These are phyloP conservation scores for Domatiomyces catenatus DNA, from an alignment of 2,329 filamentous ascomycete genomes.

Conservation along the genomic window DNA sequence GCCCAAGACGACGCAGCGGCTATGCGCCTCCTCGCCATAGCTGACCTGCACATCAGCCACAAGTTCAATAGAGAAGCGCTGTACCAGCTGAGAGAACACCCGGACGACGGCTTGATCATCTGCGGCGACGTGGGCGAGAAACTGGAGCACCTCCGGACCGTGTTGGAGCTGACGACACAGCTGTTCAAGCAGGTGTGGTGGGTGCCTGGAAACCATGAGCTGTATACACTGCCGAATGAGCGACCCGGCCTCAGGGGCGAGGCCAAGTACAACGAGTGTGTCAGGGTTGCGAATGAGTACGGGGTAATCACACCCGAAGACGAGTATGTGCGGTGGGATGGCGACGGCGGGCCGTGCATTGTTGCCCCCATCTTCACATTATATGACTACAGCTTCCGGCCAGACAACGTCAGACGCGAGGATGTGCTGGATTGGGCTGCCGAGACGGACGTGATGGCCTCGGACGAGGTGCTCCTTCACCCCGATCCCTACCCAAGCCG, in stretches of 20 bases:
- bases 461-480: conserved; percentile 16
- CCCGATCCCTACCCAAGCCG: conserved; percentile 13
- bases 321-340: conserved; percentile 39
- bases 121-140: conserved; percentile 17
- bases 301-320: conserved; percentile 43
- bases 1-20: not conserved
- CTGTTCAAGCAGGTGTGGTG: conserved; percentile 24
- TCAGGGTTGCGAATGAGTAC: conserved; percentile 36
- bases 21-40: conserved; percentile 17
- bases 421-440: conserved; percentile 23
- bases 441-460: conserved; percentile 15
- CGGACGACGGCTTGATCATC: conserved; percentile 16
- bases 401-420: conserved; percentile 33
- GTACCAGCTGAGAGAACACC: conserved; percentile 10
- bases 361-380: conserved; percentile 44
- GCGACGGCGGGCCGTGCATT: conserved; percentile 33
- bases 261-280: conserved; percentile 40
- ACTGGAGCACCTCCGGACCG: conserved; percentile 14
- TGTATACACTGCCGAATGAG: conserved; percentile 34
- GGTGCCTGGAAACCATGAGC: conserved; percentile 44
- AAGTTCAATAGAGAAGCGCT: conserved; percentile 17
- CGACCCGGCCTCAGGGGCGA: conserved; percentile 29
- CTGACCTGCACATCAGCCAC: conserved; percentile 16
- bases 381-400: conserved; percentile 46
- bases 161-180: conserved; percentile 13